phyloP scores from a whole-genome alignment of 345 rosid genomes.

The Kernera saxatilis region DNA sequence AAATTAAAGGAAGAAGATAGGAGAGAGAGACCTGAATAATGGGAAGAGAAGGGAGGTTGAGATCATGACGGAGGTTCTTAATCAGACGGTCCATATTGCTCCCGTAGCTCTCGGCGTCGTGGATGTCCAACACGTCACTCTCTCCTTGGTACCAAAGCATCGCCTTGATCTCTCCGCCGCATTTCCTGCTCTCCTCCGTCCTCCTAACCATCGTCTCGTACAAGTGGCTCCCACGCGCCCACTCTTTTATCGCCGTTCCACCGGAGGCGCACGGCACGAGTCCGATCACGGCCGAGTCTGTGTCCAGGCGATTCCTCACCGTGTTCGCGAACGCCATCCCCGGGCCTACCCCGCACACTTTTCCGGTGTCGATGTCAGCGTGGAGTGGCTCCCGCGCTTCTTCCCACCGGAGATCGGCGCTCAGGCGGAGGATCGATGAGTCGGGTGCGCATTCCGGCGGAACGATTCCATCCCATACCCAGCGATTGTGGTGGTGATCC shows the following conservation, averaged over 20 bases:
- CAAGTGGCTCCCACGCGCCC: conserved; percentile 68
- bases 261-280: conserved; percentile 88
- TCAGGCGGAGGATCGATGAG: conserved; percentile 56
- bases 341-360: conserved; percentile 80
- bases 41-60: conserved; percentile 66
- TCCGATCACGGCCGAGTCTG: conserved; percentile 30
- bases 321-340: conserved; percentile 84
- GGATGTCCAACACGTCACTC: conserved; percentile 53
- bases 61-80: conserved; percentile 57
- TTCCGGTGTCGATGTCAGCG: conserved; percentile 58
- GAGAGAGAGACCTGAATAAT: conserved; percentile 53
- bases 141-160: conserved; percentile 95
- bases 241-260: conserved; percentile 76
- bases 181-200: conserved; percentile 47
- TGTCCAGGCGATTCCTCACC: conserved; percentile 27
- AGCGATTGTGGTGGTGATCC: conserved; percentile 33
- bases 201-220: conserved; percentile 73
- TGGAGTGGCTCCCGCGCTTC: conserved; percentile 73
- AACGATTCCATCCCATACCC: conserved; percentile 59
- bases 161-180: conserved; percentile 62
- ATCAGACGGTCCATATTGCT: conserved; percentile 56
- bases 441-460: conserved; percentile 58
- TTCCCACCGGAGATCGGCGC: conserved; percentile 63
- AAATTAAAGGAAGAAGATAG: too few relatives aligned
- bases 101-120: conserved; percentile 58